These are phyloP conservation scores for Neonectria magnoliae DNA, from an alignment of 2,329 filamentous ascomycete genomes.

Conservation along the genomic window DNA sequence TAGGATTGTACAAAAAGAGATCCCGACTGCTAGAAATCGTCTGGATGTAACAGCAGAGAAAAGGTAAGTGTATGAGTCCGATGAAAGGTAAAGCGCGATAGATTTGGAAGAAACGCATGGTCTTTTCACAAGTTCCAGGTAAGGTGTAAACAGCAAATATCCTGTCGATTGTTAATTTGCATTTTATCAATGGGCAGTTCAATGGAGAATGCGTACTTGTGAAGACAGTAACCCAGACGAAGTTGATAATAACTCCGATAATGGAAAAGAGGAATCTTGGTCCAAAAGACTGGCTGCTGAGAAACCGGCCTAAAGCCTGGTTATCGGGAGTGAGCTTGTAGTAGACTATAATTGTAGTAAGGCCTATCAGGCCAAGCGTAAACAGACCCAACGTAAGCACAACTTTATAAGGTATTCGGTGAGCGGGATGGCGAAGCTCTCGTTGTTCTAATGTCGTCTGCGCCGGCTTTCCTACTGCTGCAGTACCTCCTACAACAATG, in stretches of 20 bases:
- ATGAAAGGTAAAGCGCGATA: background rate
- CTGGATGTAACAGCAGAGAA: background rate
- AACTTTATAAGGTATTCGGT: background rate
- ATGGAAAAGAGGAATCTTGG: constrained; percentile 2
- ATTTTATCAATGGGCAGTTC: background rate
- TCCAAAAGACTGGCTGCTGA: constrained; percentile 9
- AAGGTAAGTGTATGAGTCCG: background rate
- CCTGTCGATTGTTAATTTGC: background rate
- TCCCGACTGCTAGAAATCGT: background rate
- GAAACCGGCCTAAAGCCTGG: constrained; percentile 5
- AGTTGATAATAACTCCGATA: constrained; percentile 1
- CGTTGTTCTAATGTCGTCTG: background rate
- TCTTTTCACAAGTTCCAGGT: background rate
- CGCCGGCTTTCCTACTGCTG: background rate
- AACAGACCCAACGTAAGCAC: background rate
- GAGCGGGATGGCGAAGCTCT: background rate
- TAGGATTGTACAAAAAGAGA: background rate
- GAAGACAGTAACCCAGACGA: constrained; percentile 9
- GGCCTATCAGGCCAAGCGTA: background rate
- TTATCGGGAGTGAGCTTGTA: constrained; percentile 1
- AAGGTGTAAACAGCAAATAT: constrained; percentile 2
- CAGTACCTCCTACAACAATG: background rate
- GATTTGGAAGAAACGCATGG: background rate
- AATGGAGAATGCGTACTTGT: background rate
- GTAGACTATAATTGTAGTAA: constrained; percentile 1